These are phyloP conservation scores for Pancytospora philotis DNA, from an alignment of 371 early-diverging fungal genomes.

Conservation along the genomic window DNA sequence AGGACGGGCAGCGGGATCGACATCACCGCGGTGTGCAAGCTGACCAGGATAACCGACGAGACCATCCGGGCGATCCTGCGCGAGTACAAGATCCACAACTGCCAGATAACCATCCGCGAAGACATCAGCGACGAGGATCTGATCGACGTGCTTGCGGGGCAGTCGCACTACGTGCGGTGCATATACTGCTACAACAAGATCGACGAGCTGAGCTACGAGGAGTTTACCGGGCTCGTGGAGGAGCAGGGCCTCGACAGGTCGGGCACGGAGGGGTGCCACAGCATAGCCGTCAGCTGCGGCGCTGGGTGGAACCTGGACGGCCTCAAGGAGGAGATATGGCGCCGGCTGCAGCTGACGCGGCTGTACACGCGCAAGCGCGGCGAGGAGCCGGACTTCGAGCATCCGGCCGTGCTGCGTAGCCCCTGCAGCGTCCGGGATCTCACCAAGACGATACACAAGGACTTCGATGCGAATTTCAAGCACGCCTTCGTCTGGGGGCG, in stretches of 20 bases:
- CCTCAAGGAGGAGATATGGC: slow-evolving; percentile 53
- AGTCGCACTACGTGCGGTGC: slow-evolving; percentile 50
- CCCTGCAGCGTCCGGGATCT: slow-evolving; percentile 48
- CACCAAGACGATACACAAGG: slow-evolving; percentile 55
- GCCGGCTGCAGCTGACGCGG: slow-evolving; percentile 47
- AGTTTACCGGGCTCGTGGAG: slow-evolving; percentile 36
- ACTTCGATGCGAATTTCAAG: slow-evolving; percentile 51
- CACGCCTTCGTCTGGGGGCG: slow-evolving; percentile 58
- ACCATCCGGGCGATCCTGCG: slow-evolving; percentile 47
- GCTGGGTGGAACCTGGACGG: slow-evolving; percentile 56
- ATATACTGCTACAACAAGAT: slow-evolving; percentile 56
- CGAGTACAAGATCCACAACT: slow-evolving; percentile 54
- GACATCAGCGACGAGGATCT: slow-evolving; percentile 55
- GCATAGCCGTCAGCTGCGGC: slow-evolving; percentile 49
- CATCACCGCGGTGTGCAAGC: slow-evolving; percentile 32
- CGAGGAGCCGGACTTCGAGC: slow-evolving; percentile 37
- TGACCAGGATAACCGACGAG: slow-evolving; percentile 51
- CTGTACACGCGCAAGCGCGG: slow-evolving; percentile 56
- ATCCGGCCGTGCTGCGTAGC: slow-evolving; percentile 48
- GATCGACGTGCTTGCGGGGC: slow-evolving; percentile 50
- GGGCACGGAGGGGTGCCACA: neutral
- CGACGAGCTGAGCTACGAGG: slow-evolving; percentile 53
- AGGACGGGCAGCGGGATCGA: slow-evolving; percentile 45
- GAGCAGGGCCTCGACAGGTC: slow-evolving; percentile 27
- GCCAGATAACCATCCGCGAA: slow-evolving; percentile 49